Conservation (phyloP, 2,329 filamentous ascomycete species). For the Ceratocystis alfenasii region DNA sequence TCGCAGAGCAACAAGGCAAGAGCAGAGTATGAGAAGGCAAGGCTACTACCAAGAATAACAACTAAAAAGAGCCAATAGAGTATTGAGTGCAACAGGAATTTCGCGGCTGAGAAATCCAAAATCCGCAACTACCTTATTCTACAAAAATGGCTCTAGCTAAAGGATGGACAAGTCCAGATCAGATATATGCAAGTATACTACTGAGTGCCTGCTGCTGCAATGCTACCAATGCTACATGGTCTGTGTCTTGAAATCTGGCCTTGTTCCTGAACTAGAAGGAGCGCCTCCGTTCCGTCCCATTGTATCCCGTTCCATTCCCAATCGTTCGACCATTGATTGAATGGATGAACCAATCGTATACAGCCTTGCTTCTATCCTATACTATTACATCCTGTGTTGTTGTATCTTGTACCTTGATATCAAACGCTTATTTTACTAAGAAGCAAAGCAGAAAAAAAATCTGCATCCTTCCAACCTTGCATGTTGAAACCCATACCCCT, state of each 20-base stretch:
- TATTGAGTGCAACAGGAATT: constrained; percentile 14
- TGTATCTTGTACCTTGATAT: neutral
- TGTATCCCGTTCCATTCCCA: neutral
- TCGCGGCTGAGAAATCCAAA: constrained; percentile 2
- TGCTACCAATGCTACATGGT: constrained; percentile 8
- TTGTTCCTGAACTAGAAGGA: constrained; percentile 1
- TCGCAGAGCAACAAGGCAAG: neutral
- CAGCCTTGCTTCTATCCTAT: no score
- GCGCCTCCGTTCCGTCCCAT: neutral
- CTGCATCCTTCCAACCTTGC: neutral
- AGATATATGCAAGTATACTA: constrained; percentile 8
- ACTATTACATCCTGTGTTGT: neutral
- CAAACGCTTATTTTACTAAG: neutral
- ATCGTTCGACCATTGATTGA: no score
- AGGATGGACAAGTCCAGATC: constrained; percentile 11
- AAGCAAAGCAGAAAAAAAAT: constrained; percentile 5
- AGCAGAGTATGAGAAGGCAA: no score
- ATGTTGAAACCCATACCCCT: constrained; percentile 1
- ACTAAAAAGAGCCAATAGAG: constrained; percentile 12
- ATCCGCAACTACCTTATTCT: constrained; percentile 1
- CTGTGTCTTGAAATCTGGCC: neutral
- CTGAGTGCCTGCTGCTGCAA: neutral
- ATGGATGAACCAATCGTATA: no score
- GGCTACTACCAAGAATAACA: neutral
- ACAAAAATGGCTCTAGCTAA: neutral